Conservation (phyloP, 306 rosid genomes). For the Begonia peltatifolia region DNA sequence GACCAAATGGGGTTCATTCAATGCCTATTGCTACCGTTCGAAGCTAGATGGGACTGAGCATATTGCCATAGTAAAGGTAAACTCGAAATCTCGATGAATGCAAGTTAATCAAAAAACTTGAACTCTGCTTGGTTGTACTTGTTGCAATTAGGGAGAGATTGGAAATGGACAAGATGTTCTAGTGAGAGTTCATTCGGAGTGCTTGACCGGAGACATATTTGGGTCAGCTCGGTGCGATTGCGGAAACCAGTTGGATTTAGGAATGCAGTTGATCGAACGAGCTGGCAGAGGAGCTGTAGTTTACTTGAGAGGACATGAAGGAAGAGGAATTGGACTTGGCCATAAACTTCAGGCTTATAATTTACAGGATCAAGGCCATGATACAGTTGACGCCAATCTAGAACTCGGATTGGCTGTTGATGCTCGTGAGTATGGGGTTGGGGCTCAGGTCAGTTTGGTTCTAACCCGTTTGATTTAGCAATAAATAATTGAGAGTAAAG, state of each 20-base stretch:
- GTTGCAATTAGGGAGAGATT: constrained; percentile 38
- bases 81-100: too few relatives aligned
- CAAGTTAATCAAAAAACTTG: too few relatives aligned
- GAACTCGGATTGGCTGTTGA: constrained; percentile 79
- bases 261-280: constrained; percentile 58
- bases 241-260: constrained; percentile 77
- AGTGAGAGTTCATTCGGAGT: constrained; percentile 78
- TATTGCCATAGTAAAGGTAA: constrained; percentile 64
- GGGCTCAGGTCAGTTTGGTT: constrained; percentile 51
- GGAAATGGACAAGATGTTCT: constrained; percentile 65
- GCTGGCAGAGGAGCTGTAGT: constrained; percentile 67
- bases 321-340: constrained; percentile 80
- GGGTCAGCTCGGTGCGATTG: constrained; percentile 84
- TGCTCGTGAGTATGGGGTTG: constrained; percentile 75
- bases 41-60: constrained; percentile 73
- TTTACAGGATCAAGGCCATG: constrained; percentile 76
- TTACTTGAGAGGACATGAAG: constrained; percentile 89
- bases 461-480: too few relatives aligned
- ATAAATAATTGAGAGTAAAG: too few relatives aligned
- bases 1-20: constrained; percentile 73
- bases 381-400: constrained; percentile 67
- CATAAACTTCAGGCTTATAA: constrained; percentile 79
- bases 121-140: too few relatives aligned
- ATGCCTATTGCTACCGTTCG: constrained; percentile 63
- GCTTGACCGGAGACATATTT: constrained; percentile 84